Base-by-base conservation (phyloP, 306 rosid species). In the Senna tora region DNA sequence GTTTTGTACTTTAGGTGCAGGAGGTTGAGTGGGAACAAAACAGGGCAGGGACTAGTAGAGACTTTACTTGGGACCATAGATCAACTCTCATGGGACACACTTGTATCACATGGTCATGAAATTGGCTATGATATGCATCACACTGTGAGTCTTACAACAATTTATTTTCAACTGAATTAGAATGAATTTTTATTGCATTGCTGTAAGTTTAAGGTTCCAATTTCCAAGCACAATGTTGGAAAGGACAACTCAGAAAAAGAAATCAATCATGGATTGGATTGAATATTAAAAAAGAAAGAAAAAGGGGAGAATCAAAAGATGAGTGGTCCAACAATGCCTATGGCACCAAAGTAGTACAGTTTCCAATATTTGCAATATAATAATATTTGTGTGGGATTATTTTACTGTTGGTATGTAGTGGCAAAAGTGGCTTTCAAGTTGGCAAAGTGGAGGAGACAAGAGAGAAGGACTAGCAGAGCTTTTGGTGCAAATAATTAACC, bases 391-490 rank as follows among this genome's bases (percentile, higher is more conserved):
- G 1, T 8, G 8, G 8, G 5, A 55, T 60, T 65, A 22, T 65
- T 38, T 33, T 41, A 6, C 9, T 67, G 38, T 28, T 17, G 47
- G 52, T 57, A 13, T 57, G 14, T 50, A 95, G 96, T 95, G 97
- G 99, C 75, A 77, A 71, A 85, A 88, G 62, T 95, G 96, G 97
- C 77, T 95, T 41, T 57, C 84, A 46, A 85, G 80, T 73, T 92
- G 99, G 96, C 67, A 81, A 67, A 77, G 65, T 5, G 89, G 79
- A 76, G 96, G 88, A 21, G 90, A 85, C 79, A 75, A 34, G 71
- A 69, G 83, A 43, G 67, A 77, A 74, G 96, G 75, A 70, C 80
- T 86, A 72, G 99, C 89, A 42, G 88, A 88, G 77, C 81, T 95
- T 36, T 73, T 92, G 67, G 95, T 81, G 58, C 73, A 83, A 50